Evolutionary conservation across 1,284 basidiomycete genomes (phyloP).

Genomic region (Ceratobasidium sp.): DNA sequence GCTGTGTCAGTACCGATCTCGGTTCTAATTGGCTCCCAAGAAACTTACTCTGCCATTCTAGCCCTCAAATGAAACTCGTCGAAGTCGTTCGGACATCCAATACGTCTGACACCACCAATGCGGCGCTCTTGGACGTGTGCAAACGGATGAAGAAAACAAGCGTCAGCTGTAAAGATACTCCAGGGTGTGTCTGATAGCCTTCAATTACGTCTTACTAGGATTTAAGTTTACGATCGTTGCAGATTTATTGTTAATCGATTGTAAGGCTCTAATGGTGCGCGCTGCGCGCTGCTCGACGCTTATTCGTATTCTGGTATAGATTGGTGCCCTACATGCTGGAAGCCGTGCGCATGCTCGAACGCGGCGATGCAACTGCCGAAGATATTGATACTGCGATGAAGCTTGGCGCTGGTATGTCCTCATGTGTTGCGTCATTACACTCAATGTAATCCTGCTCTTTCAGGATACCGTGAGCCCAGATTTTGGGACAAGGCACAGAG

Average conservation of each 20-base stretch:
- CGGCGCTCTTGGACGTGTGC: slow-evolving; percentile 62
- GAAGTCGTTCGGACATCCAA: slow-evolving; percentile 65
- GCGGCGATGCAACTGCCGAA: slow-evolving; percentile 66
- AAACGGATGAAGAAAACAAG: slow-evolving; percentile 65
- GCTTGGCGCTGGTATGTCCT: slow-evolving; percentile 63
- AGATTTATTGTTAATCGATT: slow-evolving; percentile 62
- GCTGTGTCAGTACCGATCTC: slow-evolving; percentile 47
- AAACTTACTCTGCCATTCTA: slow-evolving; percentile 15
- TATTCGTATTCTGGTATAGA: slow-evolving; percentile 29
- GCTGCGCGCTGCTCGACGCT: not conserved
- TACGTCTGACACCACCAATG: slow-evolving; percentile 62
- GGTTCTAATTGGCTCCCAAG: not conserved
- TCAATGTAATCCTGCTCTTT: not conserved
- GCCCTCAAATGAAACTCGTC: slow-evolving; percentile 67
- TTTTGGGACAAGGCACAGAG: not conserved
- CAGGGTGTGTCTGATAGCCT: slow-evolving; percentile 54
- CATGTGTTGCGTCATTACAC: not conserved
- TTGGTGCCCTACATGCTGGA: slow-evolving; percentile 64
- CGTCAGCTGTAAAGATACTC: slow-evolving; percentile 67
- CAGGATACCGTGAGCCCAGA: slow-evolving; percentile 52
- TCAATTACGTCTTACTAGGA: not conserved
- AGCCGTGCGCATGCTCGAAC: slow-evolving; percentile 67
- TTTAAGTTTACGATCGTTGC: slow-evolving; percentile 11
- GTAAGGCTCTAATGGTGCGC: slow-evolving; percentile 43
- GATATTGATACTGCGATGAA: slow-evolving; percentile 72